These are phyloP conservation scores for Onygenales sp. DNA, from an alignment of 2,329 filamentous ascomycete genomes.

Conservation along the genomic window DNA sequence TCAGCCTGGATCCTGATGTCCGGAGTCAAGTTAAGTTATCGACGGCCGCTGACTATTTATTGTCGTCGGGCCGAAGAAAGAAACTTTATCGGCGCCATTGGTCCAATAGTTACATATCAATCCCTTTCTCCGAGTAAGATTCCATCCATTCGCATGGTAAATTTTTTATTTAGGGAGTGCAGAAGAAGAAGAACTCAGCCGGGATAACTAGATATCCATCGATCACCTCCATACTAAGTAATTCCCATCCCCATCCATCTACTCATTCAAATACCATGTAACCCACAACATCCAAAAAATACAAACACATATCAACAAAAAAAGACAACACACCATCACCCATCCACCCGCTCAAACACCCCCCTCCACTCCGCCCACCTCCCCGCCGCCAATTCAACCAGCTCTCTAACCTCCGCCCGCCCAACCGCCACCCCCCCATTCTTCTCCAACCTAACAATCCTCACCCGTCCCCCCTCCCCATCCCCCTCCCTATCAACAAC, in stretches of 20 bases:
- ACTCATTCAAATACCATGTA: neutral
- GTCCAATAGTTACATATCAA: too few relatives aligned
- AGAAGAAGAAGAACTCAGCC: too few relatives aligned
- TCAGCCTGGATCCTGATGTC: too few relatives aligned
- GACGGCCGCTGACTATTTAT: too few relatives aligned
- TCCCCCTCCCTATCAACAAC: constrained; percentile 53
- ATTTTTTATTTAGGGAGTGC: too few relatives aligned
- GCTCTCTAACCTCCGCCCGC: constrained; percentile 49
- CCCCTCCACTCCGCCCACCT: constrained; percentile 54
- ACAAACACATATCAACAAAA: neutral
- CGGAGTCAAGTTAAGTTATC: too few relatives aligned
- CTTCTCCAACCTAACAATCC: constrained; percentile 68
- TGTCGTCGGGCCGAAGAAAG: too few relatives aligned
- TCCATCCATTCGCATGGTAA: too few relatives aligned
- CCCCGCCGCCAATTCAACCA: constrained; percentile 51
- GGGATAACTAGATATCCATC: too few relatives aligned
- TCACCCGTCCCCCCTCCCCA: constrained; percentile 41
- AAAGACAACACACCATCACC: neutral
- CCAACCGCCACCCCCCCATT: constrained; percentile 66
- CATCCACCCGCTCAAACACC: constrained; percentile 21
- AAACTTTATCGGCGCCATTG: too few relatives aligned
- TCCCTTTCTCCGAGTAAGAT: too few relatives aligned
- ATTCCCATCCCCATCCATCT: neutral
- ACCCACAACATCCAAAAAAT: neutral
- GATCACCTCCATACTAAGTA: too few relatives aligned